Evolutionary conservation across 164 flowering plant genomes (phyloP), one percentile per base, ranked within the genome.

Genomic region (Umbilicus rupestris): DNA sequence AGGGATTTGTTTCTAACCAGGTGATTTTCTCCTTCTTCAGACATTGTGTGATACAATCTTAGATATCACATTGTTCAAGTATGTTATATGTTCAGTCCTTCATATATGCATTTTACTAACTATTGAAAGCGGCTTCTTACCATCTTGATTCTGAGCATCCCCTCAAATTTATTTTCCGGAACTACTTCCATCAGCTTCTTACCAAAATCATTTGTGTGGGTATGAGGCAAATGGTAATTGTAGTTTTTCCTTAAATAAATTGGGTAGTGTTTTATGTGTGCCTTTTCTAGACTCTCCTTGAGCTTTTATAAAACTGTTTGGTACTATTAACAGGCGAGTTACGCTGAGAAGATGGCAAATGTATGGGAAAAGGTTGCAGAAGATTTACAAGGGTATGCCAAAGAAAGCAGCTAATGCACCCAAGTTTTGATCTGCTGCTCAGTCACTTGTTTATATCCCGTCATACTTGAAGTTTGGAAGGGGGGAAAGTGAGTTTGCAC

Each of bases 301-400:
- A 55, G 33, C 19, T 19, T 7, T 41, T 12, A 41, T 41, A 41
- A 41, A 55, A 3, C 33, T 28, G 33, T 55, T 28, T 55, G 12
- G 33, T 28, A 28, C 11, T n/a, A 24, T 12, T 72, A 46, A 66
- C 85, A 94, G 98, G 96, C 84, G 59, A 96, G 89, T 30, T 87
- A 83, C 67, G 95, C 93, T 9, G 96, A 91, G 79, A 91, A 88
- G 72, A 89, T 91, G 69, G 84, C 93, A 22, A 80, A 75, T 67
- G 90, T 89, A 7, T 91, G 99, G 97, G 76, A 70, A 47, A 85
- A 83, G 70, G 86, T 94, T 74, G 96, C 88, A 0, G 90, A 87
- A 63, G 97, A 91, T 69, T 89, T 95, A 0, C 83, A 88, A 31
- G 79, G 68, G 60, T 87, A 84, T 69, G 82, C 76, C 7, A 80